Evolutionary conservation across 257 asterid genomes (phyloP).

Genomic region (Solanum virginianum): DNA sequence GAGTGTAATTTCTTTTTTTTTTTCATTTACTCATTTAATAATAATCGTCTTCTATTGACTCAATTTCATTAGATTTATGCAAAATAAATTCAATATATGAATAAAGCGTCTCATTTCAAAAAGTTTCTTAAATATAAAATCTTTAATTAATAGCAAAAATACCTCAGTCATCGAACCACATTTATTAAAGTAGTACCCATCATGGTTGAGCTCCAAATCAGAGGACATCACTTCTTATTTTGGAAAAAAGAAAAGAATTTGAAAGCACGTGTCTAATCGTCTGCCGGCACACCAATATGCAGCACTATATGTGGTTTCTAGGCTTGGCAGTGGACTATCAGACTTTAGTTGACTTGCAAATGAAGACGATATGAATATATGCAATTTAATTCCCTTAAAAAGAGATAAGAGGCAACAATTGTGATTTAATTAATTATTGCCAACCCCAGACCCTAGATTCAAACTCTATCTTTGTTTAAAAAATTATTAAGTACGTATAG

Average conservation of each 20-base stretch:
- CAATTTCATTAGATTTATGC: too few relatives aligned
- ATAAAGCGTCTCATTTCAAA: too few relatives aligned
- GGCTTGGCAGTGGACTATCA: neutral
- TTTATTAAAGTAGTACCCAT: too few relatives aligned
- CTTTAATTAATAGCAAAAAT: too few relatives aligned
- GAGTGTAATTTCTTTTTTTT: too few relatives aligned
- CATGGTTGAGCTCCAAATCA: neutral
- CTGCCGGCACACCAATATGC: neutral
- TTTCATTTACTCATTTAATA: too few relatives aligned
- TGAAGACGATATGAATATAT: neutral
- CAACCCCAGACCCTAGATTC: neutral
- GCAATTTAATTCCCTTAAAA: neutral
- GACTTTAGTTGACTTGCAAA: neutral
- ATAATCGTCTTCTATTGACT: too few relatives aligned
- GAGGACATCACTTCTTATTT: neutral
- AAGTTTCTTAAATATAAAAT: too few relatives aligned
- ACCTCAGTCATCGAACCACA: too few relatives aligned
- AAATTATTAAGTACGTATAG: neutral
- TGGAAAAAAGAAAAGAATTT: rapidly evolving
- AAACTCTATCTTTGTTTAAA: neutral
- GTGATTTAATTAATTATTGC: neutral
- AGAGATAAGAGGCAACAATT: neutral
- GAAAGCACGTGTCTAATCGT: neutral
- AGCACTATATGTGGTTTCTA: neutral
- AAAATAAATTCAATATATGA: too few relatives aligned